Evolutionary conservation across 176 grass and related monocot genomes (phyloP).

Genomic region (bread wheat (Triticum aestivum)): IWGSC_CS_RefSeq_v2.1 NC_057807.1:178007744-178008243

Average conservation of each 20-base stretch:
- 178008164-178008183: constrained; percentile 87
- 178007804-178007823: constrained; percentile 57
- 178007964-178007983: constrained; percentile 87
- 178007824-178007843: constrained; percentile 90
- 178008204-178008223: constrained; percentile 92
- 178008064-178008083: constrained; percentile 97
- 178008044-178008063: constrained; percentile 94
- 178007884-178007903: constrained; percentile 92
- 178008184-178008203: constrained; percentile 78
- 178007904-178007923: constrained; percentile 86
- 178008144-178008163: constrained; percentile 88
- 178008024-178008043: constrained; percentile 89
- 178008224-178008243: constrained; percentile 94
- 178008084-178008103: constrained; percentile 92
- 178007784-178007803: constrained; percentile 75
- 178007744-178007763: constrained; percentile 87
- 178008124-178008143: constrained; percentile 99
- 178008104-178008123: constrained; percentile 82
- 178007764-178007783: constrained; percentile 85
- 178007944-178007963: constrained; percentile 84
- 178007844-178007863: constrained; percentile 84
- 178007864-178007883: constrained; percentile 84
- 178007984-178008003: constrained; percentile 71
- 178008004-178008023: constrained; percentile 83
- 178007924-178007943: constrained; percentile 92